These are phyloP conservation scores for Ophidiomyces ophidiicola DNA, from an alignment of 2,329 filamentous ascomycete genomes.

Conservation along the genomic window DNA sequence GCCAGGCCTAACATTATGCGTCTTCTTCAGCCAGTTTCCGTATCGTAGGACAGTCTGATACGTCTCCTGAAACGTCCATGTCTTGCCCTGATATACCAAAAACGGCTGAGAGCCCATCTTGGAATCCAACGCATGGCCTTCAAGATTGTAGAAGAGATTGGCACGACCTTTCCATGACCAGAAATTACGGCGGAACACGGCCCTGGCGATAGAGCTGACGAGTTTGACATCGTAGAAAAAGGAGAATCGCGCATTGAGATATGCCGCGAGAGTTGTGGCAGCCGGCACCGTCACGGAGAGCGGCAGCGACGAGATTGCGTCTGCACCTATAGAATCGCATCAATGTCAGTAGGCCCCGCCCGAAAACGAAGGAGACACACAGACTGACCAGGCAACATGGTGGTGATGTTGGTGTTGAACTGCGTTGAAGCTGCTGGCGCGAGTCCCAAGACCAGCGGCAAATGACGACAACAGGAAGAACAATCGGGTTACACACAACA, in stretches of 20 bases:
- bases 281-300: slow-evolving; percentile 44
- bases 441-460: not conserved
- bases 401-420: too few relatives aligned
- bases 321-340: slow-evolving; percentile 3
- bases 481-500: too few relatives aligned
- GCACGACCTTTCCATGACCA: slow-evolving; percentile 48
- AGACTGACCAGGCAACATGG: not conserved
- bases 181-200: slow-evolving; percentile 33
- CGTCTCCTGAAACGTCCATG: slow-evolving; percentile 62
- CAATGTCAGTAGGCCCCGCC: not conserved
- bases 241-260: slow-evolving; percentile 60
- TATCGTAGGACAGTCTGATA: slow-evolving; percentile 62
- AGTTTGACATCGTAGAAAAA: slow-evolving; percentile 55
- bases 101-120: slow-evolving; percentile 41
- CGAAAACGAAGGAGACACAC: not conserved
- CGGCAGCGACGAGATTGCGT: slow-evolving; percentile 19
- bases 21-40: slow-evolving; percentile 59
- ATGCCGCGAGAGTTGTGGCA: slow-evolving; percentile 56
- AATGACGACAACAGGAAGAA: not conserved
- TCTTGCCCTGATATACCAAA: slow-evolving; percentile 50
- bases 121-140: slow-evolving; percentile 51
- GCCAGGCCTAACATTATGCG: slow-evolving; percentile 50
- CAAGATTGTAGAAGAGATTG: slow-evolving; percentile 64
- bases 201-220: slow-evolving; percentile 43
- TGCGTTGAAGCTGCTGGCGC: too few relatives aligned